These are phyloP conservation scores for Penicillium odoratum DNA, from an alignment of 495 filamentous ascomycete genomes.

Conservation along the genomic window DNA sequence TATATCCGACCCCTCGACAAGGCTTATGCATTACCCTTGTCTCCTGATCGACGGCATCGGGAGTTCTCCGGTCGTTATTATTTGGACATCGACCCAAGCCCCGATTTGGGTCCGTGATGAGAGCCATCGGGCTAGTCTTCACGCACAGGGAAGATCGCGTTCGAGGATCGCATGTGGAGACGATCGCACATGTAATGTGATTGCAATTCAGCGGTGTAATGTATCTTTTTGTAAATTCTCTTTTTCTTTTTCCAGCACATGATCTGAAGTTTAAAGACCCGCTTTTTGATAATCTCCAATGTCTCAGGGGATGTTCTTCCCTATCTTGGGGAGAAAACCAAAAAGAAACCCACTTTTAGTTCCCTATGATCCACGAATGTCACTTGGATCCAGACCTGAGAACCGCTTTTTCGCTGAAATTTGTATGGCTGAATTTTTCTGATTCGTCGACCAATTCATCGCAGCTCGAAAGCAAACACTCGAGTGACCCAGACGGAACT, in stretches of 20 bases:
- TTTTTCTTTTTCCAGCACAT: conserved; percentile 1
- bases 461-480: background rate
- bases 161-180: background rate
- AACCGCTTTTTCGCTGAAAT: background rate
- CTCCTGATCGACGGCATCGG: conserved; percentile 9
- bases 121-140: background rate
- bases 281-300: background rate
- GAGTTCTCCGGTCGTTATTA: conserved; percentile 17
- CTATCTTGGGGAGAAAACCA: background rate
- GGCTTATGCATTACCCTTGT: background rate
- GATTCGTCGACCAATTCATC: background rate
- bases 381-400: background rate
- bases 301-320: background rate
- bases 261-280: background rate
- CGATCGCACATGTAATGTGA: conserved; percentile 12
- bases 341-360: background rate
- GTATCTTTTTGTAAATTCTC: background rate
- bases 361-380: background rate
- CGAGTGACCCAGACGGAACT: background rate
- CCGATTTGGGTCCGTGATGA: conserved; percentile 22
- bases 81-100: conserved; percentile 33
- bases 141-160: conserved; percentile 1
- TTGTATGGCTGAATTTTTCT: background rate
- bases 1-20: conserved; percentile 15
- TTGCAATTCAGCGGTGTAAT: conserved; percentile 5